Evolutionary conservation across 495 filamentous ascomycete genomes (phyloP).

Genomic region (Trichoderma orchidacearum): DNA sequence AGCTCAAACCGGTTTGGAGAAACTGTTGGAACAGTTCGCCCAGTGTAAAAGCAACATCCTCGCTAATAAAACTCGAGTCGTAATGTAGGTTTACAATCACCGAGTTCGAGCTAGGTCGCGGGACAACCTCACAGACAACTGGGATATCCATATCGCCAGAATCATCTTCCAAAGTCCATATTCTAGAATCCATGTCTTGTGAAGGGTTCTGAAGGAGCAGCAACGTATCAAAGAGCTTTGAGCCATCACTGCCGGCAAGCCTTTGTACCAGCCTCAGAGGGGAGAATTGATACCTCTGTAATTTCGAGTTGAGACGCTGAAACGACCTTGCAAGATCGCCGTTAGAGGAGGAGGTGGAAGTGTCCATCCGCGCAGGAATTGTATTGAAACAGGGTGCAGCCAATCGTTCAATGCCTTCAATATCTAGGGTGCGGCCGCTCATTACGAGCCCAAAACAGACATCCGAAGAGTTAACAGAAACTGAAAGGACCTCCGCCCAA

Average conservation of each 20-base stretch:
- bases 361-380: constrained; percentile 53
- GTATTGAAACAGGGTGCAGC: constrained; percentile 86
- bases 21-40: not conserved
- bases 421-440: constrained; percentile 51
- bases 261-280: constrained; percentile 50
- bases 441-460: constrained; percentile 77
- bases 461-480: constrained; percentile 38
- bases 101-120: constrained; percentile 14
- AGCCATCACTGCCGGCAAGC: constrained; percentile 15
- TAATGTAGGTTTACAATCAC: constrained; percentile 12
- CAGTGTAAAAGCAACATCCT: not conserved
- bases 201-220: constrained; percentile 53
- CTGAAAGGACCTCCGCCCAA: constrained; percentile 48
- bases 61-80: constrained; percentile 5
- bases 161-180: constrained; percentile 58
- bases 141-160: constrained; percentile 65
- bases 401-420: constrained; percentile 53
- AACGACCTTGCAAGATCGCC: constrained; percentile 38
- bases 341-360: constrained; percentile 28
- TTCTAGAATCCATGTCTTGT: constrained; percentile 30
- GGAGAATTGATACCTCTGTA: constrained; percentile 52
- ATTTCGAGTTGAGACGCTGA: constrained; percentile 41
- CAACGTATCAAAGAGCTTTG: constrained; percentile 59
- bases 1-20: not conserved
- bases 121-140: constrained; percentile 54